Base-by-base conservation (phyloP, 257 asterid species). In the Penstemon eatonii region DNA sequence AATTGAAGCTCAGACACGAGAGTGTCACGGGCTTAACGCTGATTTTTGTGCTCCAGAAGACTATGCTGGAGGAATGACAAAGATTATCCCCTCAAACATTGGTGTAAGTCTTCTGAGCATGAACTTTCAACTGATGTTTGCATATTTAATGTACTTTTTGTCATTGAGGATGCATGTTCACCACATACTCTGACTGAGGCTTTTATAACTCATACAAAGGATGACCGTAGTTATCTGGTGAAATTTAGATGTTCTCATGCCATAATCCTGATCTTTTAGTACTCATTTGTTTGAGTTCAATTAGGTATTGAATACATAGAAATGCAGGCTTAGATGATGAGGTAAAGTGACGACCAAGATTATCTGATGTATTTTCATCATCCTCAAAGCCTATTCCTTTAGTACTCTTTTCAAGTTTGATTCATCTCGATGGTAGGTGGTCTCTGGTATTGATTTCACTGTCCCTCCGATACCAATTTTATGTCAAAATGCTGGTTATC, bases 51-150 rank as follows among this genome's bases (percentile, higher is more conserved):
- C 33, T 25, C 33, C 33, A 25, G 33, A 25, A 72, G 99, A 93
- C 42, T 71, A 39, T 68, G 71, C 79, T 41, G 96, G 90, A 36
- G 97, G 96, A 66, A 91, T 91, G 84, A 87, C 84, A 47, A 84
- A 80, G 84, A 91, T 91, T 72, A 76, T 85, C 59, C 98, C 99
- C 70, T 80, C 93, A 33, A 88, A 87, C 73, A 74, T 85, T 70
- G 93, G 86, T 71, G 96, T 91, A 75, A 84, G 96, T 75, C 57
- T 46, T 55, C 65, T 50, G 13, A 11, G 33, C 19, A n/a, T 6
- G 33, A 25, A 25, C 33, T 25, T 25, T 2, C 33, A 25, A 25
- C 33, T 25, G 33, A 25, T 25, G 33, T 1, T 25, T 25, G 33
- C 33, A 2, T 25, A 25, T 25, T 25, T 25, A 25, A 25, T 1